phyloP scores from a whole-genome alignment of 352 stramenopile species.

The Globisporangium parvum region DNA sequence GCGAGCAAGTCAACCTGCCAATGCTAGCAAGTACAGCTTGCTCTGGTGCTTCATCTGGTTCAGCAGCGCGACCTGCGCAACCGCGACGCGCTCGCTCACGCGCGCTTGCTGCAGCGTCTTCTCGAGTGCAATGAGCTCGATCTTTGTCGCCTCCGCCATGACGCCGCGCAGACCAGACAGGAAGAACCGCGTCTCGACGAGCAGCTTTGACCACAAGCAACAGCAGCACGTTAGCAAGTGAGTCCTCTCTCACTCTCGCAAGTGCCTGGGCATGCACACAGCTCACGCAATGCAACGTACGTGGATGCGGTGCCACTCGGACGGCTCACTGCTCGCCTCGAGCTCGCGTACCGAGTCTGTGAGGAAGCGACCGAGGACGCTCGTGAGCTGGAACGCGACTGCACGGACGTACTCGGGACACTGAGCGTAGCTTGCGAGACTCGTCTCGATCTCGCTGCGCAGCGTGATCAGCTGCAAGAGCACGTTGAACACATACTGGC shows the following conservation, averaged over 20 bases:
- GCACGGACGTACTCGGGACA: slow-evolving; percentile 48
- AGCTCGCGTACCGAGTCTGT: slow-evolving; percentile 27
- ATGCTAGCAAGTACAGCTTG: slow-evolving; percentile 71
- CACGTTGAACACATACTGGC: slow-evolving; percentile 80
- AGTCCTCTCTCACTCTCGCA: not conserved
- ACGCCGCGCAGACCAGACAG: slow-evolving; percentile 44
- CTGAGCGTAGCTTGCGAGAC: slow-evolving; percentile 46
- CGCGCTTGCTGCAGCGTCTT: slow-evolving; percentile 36
- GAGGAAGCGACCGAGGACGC: slow-evolving; percentile 38
- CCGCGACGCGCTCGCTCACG: slow-evolving; percentile 25
- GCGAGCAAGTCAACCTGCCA: no score
- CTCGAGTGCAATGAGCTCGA: slow-evolving; percentile 41
- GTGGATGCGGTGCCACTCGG: slow-evolving; percentile 58
- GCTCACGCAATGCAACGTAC: slow-evolving; percentile 26
- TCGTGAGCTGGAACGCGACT: slow-evolving; percentile 50
- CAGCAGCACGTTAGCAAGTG: not conserved
- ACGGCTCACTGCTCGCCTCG: slow-evolving; percentile 11
- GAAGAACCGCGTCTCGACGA: slow-evolving; percentile 77
- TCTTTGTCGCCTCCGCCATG: slow-evolving; percentile 46
- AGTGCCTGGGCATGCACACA: not conserved
- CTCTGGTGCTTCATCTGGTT: slow-evolving; percentile 78
- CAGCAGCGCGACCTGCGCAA: slow-evolving; percentile 42
- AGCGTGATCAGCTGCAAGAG: slow-evolving; percentile 70
- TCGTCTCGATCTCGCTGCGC: slow-evolving; percentile 64
- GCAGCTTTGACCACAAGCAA: slow-evolving; percentile 26